A percentile compares a stretch with the other conserved stretches of the same genome.
phyloP scores from a whole-genome alignment of 2,329 filamentous ascomycete genomes.

The Exophiala dermatitidis region DNA sequence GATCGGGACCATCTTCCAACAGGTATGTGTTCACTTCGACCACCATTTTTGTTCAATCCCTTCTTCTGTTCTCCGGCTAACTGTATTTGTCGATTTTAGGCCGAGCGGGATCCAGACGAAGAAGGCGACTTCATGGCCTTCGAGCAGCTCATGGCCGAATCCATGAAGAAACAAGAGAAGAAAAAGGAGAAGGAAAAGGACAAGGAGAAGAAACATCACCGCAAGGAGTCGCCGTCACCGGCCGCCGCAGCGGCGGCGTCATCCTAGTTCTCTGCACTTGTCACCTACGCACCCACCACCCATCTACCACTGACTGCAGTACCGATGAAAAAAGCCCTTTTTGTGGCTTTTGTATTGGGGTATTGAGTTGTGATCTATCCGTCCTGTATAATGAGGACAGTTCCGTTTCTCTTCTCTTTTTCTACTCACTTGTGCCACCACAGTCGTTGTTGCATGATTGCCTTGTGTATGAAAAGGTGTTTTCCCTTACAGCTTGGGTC shows the following conservation, averaged over 20 bases:
- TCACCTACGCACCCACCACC: too few relatives aligned
- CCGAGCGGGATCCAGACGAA: slow-evolving; percentile 82
- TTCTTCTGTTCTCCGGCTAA: neutral
- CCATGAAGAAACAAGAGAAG: slow-evolving; percentile 85
- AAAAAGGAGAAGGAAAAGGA: slow-evolving; percentile 52
- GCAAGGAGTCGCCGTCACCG: neutral
- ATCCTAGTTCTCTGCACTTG: neutral
- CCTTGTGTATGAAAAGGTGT: too few relatives aligned
- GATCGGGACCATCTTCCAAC: slow-evolving; percentile 79
- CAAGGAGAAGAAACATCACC: slow-evolving; percentile 17
- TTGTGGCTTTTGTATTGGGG: too few relatives aligned
- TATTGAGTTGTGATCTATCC: too few relatives aligned
- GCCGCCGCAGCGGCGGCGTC: neutral
- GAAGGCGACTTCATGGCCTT: slow-evolving; percentile 99
- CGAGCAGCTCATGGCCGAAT: slow-evolving; percentile 94
- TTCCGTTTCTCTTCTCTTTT: too few relatives aligned
- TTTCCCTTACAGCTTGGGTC: too few relatives aligned
- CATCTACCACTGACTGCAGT: too few relatives aligned
- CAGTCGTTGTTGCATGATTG: too few relatives aligned
- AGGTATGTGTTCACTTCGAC: slow-evolving; percentile 50
- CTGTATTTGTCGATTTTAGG: slow-evolving; percentile 45
- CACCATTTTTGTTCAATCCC: neutral
- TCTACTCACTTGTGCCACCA: too few relatives aligned
- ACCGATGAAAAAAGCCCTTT: too few relatives aligned
- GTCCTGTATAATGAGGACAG: too few relatives aligned